A percentile compares a stretch with the other conserved stretches of the same genome.
Evolutionary conservation across 2,329 filamentous ascomycete species (phyloP).

Genomic region (Ceratocystis cacaofunesta): DNA sequence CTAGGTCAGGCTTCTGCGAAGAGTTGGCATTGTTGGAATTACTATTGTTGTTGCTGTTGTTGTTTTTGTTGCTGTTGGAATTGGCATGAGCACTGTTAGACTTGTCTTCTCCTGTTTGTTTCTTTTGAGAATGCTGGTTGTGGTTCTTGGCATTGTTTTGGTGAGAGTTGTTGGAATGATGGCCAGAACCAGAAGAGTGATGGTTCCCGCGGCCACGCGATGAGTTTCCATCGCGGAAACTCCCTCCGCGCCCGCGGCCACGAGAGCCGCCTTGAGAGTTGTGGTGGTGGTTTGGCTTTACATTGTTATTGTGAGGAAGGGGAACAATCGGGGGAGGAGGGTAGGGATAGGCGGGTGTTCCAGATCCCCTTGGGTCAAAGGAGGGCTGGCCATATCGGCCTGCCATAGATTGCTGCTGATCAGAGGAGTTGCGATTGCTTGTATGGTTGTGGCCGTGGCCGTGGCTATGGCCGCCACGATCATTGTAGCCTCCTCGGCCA

Average conservation of each 20-base stretch:
- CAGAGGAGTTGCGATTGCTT: conserved; percentile 7
- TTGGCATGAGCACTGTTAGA: conserved; percentile 12
- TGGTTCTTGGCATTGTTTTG: conserved; percentile 21
- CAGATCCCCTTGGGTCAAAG: conserved; percentile 12
- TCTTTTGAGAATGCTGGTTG: conserved; percentile 17
- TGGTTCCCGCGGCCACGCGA: conserved; percentile 31
- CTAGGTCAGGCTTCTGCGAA: conserved; percentile 26
- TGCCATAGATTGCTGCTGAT: conserved; percentile 13
- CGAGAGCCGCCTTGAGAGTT: conserved; percentile 18
- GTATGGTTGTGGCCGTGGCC: neutral
- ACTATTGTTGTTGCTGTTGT: conserved; percentile 25
- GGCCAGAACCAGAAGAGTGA: conserved; percentile 32
- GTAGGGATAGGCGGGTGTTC: conserved; percentile 25
- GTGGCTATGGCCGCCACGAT: conserved; percentile 27
- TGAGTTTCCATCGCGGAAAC: conserved; percentile 25
- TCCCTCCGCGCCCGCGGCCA: conserved; percentile 26
- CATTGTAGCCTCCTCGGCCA: conserved; percentile 32
- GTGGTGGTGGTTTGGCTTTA: conserved; percentile 23
- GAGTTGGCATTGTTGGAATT: conserved; percentile 17
- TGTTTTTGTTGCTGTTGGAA: conserved; percentile 22
- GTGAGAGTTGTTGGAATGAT: conserved; percentile 25
- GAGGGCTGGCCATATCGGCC: conserved; percentile 12
- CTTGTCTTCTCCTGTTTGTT: conserved; percentile 8
- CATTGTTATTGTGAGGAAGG: conserved; percentile 18
- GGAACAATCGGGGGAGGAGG: conserved; percentile 26